Conservation (phyloP, 2,329 filamentous ascomycete species). For the Fusarium staphyleae region DNA sequence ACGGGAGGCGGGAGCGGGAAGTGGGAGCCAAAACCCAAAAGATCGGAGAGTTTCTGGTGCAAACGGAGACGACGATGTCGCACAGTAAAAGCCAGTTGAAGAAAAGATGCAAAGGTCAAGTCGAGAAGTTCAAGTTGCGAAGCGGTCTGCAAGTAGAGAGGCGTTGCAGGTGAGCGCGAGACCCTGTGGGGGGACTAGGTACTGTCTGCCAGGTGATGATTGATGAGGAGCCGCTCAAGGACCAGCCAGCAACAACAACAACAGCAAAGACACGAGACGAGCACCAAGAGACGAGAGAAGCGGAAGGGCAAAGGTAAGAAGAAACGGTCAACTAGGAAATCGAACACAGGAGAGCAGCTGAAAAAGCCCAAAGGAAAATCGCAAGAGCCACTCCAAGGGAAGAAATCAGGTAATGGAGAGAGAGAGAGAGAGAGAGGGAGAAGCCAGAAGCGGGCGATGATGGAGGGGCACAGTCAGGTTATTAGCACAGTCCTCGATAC, state of each 20-base stretch:
- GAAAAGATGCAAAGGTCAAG: background rate
- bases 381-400: conserved; percentile 20
- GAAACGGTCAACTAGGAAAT: conserved; percentile 13
- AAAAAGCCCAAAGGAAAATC: conserved; percentile 28
- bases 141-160: background rate
- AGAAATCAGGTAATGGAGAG: conserved; percentile 15
- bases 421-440: conserved; percentile 5
- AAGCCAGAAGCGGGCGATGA: conserved; percentile 1
- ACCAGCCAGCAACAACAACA: conserved; percentile 5
- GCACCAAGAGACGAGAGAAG: conserved; percentile 4
- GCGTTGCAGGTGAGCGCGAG: conserved; percentile 13
- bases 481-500: conserved; percentile 2
- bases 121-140: no score
- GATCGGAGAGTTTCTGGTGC: conserved; percentile 2
- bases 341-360: conserved; percentile 21
- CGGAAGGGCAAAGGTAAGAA: background rate
- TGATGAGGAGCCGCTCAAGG: conserved; percentile 14
- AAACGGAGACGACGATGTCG: background rate
- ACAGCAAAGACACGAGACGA: conserved; percentile 1
- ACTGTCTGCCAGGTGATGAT: conserved; percentile 16
- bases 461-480: conserved; percentile 13
- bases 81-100: conserved; percentile 1
- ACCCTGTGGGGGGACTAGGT: conserved; percentile 12
- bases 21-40: conserved; percentile 22
- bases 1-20: conserved; percentile 18